Evolutionary conservation across 768 basidiomycete genomes (phyloP), one percentile per base, ranked within the genome.

Genomic region (Lyophyllum shimeji): DNA sequence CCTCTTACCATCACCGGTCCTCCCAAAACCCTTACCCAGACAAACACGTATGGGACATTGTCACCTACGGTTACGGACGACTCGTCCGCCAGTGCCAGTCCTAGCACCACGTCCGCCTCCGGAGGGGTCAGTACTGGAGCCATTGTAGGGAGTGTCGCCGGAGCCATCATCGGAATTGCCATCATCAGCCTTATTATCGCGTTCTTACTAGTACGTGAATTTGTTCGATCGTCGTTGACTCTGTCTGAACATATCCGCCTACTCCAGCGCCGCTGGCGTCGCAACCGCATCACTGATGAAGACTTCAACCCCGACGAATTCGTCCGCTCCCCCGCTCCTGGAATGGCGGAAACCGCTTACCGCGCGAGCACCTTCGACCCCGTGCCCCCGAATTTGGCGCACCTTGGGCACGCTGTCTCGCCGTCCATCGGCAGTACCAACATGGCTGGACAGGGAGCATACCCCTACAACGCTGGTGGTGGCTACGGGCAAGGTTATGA

Each of bases 381-480:
- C 39, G 33, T 50, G 20, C 64, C 62, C 13, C 67, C 74, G 13
- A 66, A 52, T 45, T 67, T 69, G 66, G 58, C 67, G 18, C 63
- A 69, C 60, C 67, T 64, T 49, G 60, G 64, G 34, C 60, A 70
- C 58, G 59, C 39, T 27, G 52, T 62, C 42, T 62, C 69, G 13
- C 67, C 70, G 17, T 73, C 73, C 46, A 60, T 71, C 43, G 37
- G 59, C 34, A 65, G 69, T n/a, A 58, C 68, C 20, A 72, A 73
- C 43, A 67, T 78, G 66, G 74, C 76, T 4, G 77, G 77, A 17
- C 71, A 73, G 7, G 75, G 75, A 40, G 68, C 71, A 62, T 75
- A 60, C 74, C 29, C 44, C 9, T 45, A 45, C 21, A 29, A 20
- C 13, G 46, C 27, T 31, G 18, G 50, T 12, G 37, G 37, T 11